Percentiles rank a stretch among this genome's conserved stretches.
These are phyloP conservation scores for Penicillium chermesinum DNA, from an alignment of 495 filamentous ascomycete species.

Conservation along the genomic window DNA sequence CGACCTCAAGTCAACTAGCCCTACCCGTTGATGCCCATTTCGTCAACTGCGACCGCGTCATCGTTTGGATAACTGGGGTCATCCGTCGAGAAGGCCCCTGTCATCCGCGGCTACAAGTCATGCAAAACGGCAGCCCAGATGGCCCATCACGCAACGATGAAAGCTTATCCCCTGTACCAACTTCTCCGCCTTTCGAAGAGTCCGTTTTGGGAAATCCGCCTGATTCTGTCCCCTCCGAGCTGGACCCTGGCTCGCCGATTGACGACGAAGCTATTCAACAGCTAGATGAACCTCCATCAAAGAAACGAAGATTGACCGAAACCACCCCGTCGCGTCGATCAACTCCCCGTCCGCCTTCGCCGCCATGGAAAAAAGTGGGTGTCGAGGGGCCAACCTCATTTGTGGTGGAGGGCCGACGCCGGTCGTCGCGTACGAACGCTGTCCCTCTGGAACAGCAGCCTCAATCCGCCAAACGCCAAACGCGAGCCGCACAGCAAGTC, in stretches of 20 bases:
- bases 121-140: slow-evolving; percentile 53
- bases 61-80: slow-evolving; percentile 65
- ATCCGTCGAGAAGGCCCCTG: slow-evolving; percentile 43
- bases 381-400: slow-evolving; percentile 86
- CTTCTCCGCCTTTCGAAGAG: slow-evolving; percentile 22
- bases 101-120: slow-evolving; percentile 49
- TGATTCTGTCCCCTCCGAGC: slow-evolving; percentile 26
- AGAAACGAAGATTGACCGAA: slow-evolving; percentile 66
- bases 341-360: slow-evolving; percentile 56
- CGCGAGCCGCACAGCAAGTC: slow-evolving; percentile 40
- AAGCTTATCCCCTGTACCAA: slow-evolving; percentile 35
- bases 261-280: slow-evolving; percentile 30
- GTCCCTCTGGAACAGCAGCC: slow-evolving; percentile 67
- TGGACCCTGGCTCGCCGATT: slow-evolving; percentile 28
- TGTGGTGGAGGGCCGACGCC: slow-evolving; percentile 73
- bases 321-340: slow-evolving; percentile 41
- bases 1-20: slow-evolving; percentile 43
- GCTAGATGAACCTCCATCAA: slow-evolving; percentile 56
- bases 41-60: slow-evolving; percentile 52
- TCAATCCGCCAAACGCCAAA: slow-evolving; percentile 57
- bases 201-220: slow-evolving; percentile 20
- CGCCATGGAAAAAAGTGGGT: slow-evolving; percentile 89
- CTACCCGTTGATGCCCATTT: slow-evolving; percentile 64
- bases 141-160: slow-evolving; percentile 45
- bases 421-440: slow-evolving; percentile 76